Conservation (phyloP, 345 rosid species). For the Bruguiera gymnorhiza region DNA sequence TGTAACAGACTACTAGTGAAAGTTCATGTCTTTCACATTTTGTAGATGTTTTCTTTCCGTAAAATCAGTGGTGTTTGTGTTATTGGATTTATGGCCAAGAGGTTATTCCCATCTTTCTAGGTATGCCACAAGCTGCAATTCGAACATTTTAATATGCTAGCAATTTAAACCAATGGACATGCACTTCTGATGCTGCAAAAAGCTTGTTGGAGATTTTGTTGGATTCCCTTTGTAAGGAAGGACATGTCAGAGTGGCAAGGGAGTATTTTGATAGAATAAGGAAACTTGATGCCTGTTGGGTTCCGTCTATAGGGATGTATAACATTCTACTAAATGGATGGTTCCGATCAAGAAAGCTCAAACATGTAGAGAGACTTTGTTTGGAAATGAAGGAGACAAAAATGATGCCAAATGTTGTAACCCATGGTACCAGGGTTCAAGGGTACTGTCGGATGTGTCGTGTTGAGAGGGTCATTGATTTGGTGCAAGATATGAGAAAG, state of each 20-base stretch:
- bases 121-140: slow-evolving; percentile 62
- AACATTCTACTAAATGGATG: slow-evolving; percentile 81
- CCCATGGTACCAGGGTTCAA: slow-evolving; percentile 79
- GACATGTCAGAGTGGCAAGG: slow-evolving; percentile 54
- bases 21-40: not conserved
- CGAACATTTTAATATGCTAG: slow-evolving; percentile 56
- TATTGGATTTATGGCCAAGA: not conserved
- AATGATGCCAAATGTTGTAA: slow-evolving; percentile 57
- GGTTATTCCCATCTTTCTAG: slow-evolving; percentile 31
- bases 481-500: slow-evolving; percentile 65
- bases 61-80: not conserved
- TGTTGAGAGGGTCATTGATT: no score
- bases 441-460: slow-evolving; percentile 72
- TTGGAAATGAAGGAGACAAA: slow-evolving; percentile 50
- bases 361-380: slow-evolving; percentile 75
- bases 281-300: slow-evolving; percentile 40
- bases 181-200: slow-evolving; percentile 28
- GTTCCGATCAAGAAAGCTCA: slow-evolving; percentile 63
- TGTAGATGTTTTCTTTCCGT: not conserved
- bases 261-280: slow-evolving; percentile 41
- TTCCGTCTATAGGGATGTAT: slow-evolving; percentile 54
- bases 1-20: no score
- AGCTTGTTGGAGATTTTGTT: slow-evolving; percentile 59
- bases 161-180: slow-evolving; percentile 30
- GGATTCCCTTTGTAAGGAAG: slow-evolving; percentile 87